Evolutionary conservation across 768 basidiomycete species (phyloP), one percentile per base, ranked within the genome.

Genomic region (Rhizopogon roseolus): DNA sequence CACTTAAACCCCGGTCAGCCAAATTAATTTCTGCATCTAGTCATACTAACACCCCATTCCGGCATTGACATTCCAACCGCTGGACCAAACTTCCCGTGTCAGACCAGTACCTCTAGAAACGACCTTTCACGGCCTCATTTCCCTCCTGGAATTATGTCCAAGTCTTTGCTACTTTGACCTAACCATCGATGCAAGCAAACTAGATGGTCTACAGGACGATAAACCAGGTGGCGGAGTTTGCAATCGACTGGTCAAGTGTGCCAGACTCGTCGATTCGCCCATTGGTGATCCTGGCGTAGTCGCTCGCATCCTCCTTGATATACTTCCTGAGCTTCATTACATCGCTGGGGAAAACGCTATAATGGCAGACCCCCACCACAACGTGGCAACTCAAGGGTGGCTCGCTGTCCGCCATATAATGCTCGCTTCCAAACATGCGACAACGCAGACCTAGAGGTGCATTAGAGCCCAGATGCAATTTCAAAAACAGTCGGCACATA

Each of bases 81-180:
- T 34, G 8, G 46, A 48, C 46, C 46, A 22, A 36, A 16, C 22
- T 22, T 48, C 36, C 46, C 46, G 19, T n/a, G 22, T 36, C 46
- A 36, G 36, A 48, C 37, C 34, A 19, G 8, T 32, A 16, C 34
- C 34, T 17, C 19, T 19, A 36, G 34, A 36, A 36, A 36, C 37
- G 22, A 48, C 46, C 9, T 36, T 48, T 6, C 46, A 14, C 14
- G 46, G 46, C 34, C 46, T 48, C 46, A 48, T 48, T 48, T 48
- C 42, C 9, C 50, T 51, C 10, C 19, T 51, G 43, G 16, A 17
- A 14, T 1, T 28, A 46, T 51, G 50, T 9, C 50, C 50, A 8
- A 48, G 43, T 43, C 50, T 51, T 51, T 19, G 36, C 22, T 48
- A 48, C 34, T 48, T 48, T 37, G 46, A 48, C 34, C 46, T 48